These are phyloP conservation scores for Linum tenue DNA, from an alignment of 345 rosid species.

Conservation along the genomic window DNA sequence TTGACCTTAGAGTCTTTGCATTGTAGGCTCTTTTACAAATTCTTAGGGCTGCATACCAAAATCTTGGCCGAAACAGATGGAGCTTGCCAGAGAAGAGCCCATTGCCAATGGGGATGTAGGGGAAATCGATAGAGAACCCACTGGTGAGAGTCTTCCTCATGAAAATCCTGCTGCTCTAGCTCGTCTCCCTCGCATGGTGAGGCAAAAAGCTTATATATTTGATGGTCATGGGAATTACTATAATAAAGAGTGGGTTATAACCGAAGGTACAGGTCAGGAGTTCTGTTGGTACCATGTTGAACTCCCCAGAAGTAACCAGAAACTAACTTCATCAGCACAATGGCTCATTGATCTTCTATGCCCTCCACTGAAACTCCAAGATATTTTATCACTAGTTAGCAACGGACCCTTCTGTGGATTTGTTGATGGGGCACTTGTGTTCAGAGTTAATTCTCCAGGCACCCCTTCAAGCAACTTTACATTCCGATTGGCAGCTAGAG, in stretches of 20 bases:
- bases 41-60: neutral
- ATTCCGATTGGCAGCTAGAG: constrained; percentile 83
- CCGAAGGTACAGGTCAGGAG: constrained; percentile 59
- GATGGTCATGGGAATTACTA: constrained; percentile 70
- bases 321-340: constrained; percentile 71
- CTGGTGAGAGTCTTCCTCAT: constrained; percentile 16
- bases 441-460: constrained; percentile 94
- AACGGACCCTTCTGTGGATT: constrained; percentile 89
- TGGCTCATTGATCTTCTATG: constrained; percentile 82
- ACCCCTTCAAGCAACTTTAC: constrained; percentile 69
- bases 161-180: constrained; percentile 13
- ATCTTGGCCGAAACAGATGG: constrained; percentile 30
- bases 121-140: constrained; percentile 37
- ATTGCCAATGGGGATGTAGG: constrained; percentile 35
- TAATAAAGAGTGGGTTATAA: constrained; percentile 73
- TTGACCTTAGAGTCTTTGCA: neutral
- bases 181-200: constrained; percentile 57
- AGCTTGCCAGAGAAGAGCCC: constrained; percentile 32
- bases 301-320: constrained; percentile 76
- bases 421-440: constrained; percentile 87
- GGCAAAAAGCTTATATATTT: constrained; percentile 74
- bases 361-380: constrained; percentile 93
- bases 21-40: no score
- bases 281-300: constrained; percentile 98
- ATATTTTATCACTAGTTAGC: constrained; percentile 81